Percentiles rank a stretch among this genome's conserved stretches.
These are phyloP conservation scores for Grifola frondosa DNA, from an alignment of 1,284 basidiomycete species.

Conservation along the genomic window DNA sequence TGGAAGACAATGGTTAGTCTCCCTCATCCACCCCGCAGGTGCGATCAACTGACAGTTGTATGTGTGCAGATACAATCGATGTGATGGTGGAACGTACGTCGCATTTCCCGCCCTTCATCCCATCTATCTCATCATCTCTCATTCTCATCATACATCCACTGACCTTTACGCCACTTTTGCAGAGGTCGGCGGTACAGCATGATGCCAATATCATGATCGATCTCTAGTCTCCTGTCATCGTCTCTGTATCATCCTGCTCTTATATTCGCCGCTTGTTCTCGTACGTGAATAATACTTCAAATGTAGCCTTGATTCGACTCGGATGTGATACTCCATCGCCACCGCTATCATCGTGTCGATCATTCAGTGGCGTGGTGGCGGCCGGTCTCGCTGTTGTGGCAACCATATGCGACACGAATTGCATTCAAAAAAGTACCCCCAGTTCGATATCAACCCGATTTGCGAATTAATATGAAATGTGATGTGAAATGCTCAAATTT, in stretches of 20 bases:
- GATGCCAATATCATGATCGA: conserved; percentile 7
- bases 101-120: neutral
- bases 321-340: no score
- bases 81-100: conserved; percentile 90
- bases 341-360: no score
- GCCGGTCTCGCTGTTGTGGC: no score
- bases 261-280: conserved; percentile 14
- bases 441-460: no score
- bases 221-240: conserved; percentile 5
- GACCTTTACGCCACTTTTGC: conserved; percentile 7
- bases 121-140: neutral
- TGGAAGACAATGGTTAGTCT: conserved; percentile 79
- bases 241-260: conserved; percentile 16
- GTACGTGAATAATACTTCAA: conserved; percentile 24
- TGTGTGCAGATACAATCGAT: conserved; percentile 73
- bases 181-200: conserved; percentile 39
- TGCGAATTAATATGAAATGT: no score
- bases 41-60: conserved; percentile 3
- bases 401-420: no score
- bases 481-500: no score
- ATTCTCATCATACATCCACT: conserved; percentile 1
- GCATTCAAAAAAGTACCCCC: no score
- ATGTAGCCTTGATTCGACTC: conserved; percentile 20
- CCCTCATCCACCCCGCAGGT: neutral
- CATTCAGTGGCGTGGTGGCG: no score